These are phyloP conservation scores for Acer saccharum DNA, from an alignment of 345 rosid genomes.

Conservation along the genomic window DNA sequence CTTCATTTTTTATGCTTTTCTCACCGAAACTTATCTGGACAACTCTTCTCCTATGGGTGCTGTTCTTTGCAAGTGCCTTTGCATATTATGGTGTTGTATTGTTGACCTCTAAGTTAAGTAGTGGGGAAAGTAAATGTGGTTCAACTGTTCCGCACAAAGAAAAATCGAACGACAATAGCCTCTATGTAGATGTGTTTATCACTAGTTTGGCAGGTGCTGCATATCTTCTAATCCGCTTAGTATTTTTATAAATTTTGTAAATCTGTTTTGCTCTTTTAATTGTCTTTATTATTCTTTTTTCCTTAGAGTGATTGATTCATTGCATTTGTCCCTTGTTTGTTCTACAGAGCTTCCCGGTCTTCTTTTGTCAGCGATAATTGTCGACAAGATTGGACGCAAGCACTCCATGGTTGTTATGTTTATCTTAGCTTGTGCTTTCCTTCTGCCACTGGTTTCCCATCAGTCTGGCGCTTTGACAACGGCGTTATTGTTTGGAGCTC, in stretches of 20 bases:
- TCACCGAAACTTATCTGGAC: constrained; percentile 46
- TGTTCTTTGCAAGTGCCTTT: constrained; percentile 57
- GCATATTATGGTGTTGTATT: constrained; percentile 61
- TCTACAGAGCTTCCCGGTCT: constrained; percentile 63
- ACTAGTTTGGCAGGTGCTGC: constrained; percentile 27
- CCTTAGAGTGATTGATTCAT: not conserved
- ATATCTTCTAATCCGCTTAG: not conserved
- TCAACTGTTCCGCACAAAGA: constrained; percentile 3
- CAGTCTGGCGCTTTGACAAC: constrained; percentile 50
- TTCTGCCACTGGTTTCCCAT: constrained; percentile 49
- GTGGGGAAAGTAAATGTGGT: constrained; percentile 32
- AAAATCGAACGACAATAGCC: constrained; percentile 20
- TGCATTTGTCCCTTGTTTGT: not conserved
- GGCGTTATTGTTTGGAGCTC: constrained; percentile 52
- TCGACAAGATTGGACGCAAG: constrained; percentile 64
- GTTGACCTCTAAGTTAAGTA: constrained; percentile 55
- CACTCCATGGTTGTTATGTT: constrained; percentile 50
- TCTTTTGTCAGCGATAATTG: constrained; percentile 47
- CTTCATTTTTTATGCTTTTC: constrained; percentile 43
- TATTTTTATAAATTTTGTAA: not conserved
- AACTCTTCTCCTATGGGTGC: constrained; percentile 56
- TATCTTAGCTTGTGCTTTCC: constrained; percentile 41
- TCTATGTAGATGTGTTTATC: constrained; percentile 42
- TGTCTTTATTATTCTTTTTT: not conserved
- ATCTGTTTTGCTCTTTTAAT: not conserved